A percentile compares a stretch with the other conserved stretches of the same genome.
These are phyloP conservation scores for Pythium dissimile DNA, from an alignment of 352 stramenopile species.

Conservation along the genomic window DNA sequence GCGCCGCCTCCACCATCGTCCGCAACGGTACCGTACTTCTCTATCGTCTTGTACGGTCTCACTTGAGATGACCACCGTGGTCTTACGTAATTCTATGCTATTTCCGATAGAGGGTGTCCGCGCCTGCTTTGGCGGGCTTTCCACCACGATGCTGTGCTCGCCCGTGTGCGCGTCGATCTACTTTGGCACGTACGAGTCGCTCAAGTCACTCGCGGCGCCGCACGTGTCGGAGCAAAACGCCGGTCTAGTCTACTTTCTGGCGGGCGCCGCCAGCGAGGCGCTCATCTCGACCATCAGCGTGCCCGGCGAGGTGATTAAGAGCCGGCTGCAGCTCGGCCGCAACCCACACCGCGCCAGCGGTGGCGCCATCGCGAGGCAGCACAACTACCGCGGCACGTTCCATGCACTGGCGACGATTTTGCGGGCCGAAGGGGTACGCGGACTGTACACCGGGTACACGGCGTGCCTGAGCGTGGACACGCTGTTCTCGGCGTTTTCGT, in stretches of 20 bases:
- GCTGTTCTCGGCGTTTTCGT: slow-evolving; percentile 78
- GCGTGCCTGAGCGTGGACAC: slow-evolving; percentile 78
- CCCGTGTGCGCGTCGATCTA: slow-evolving; percentile 72
- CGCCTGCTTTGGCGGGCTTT: slow-evolving; percentile 67
- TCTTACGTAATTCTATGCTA: not conserved
- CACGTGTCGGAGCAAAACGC: slow-evolving; percentile 44
- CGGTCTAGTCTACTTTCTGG: slow-evolving; percentile 64
- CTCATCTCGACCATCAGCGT: slow-evolving; percentile 71
- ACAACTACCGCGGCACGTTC: slow-evolving; percentile 64
- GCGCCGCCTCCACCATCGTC: slow-evolving; percentile 58
- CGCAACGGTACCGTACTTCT: slow-evolving; percentile 31
- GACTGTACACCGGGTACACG: slow-evolving; percentile 73
- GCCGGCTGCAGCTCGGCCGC: slow-evolving; percentile 60
- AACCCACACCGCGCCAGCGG: slow-evolving; percentile 71
- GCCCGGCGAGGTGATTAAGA: slow-evolving; percentile 83
- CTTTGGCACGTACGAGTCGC: slow-evolving; percentile 76
- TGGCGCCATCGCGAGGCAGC: slow-evolving; percentile 59
- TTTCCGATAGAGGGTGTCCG: slow-evolving; percentile 66
- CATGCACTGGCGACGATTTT: slow-evolving; percentile 66
- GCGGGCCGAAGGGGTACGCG: slow-evolving; percentile 51
- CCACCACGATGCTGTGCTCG: slow-evolving; percentile 71
- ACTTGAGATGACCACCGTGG: not conserved
- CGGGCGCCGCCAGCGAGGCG: slow-evolving; percentile 59
- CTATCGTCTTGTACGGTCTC: not conserved
- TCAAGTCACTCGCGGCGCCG: slow-evolving; percentile 49